These are phyloP conservation scores for Termitomyces eurrhizus DNA, from an alignment of 768 basidiomycete species.

Conservation along the genomic window DNA sequence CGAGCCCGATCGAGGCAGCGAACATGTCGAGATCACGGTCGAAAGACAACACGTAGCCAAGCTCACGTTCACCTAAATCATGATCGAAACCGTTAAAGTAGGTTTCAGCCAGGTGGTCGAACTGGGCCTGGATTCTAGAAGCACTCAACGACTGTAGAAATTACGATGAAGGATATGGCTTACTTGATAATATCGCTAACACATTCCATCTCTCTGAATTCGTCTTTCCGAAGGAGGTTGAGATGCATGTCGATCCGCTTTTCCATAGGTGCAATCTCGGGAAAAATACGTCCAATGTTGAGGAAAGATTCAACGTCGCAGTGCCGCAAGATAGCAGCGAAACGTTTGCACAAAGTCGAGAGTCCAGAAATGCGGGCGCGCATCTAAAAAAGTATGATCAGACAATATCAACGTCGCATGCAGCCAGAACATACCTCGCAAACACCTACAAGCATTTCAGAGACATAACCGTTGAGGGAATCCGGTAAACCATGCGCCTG, in stretches of 20 bases:
- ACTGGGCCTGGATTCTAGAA: slow-evolving; percentile 82
- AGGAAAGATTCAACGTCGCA: slow-evolving; percentile 87
- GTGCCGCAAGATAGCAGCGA: slow-evolving; percentile 75
- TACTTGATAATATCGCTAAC: slow-evolving; percentile 87
- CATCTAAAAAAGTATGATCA: slow-evolving; percentile 45
- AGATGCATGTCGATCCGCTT: slow-evolving; percentile 91
- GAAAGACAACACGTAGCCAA: slow-evolving; percentile 75
- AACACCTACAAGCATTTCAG: slow-evolving; percentile 86
- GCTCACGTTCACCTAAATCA: slow-evolving; percentile 86
- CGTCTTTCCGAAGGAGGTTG: slow-evolving; percentile 77
- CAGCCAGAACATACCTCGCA: slow-evolving; percentile 67
- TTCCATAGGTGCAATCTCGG: slow-evolving; percentile 86
- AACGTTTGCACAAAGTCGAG: slow-evolving; percentile 83
- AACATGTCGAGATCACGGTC: slow-evolving; percentile 95
- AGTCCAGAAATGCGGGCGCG: slow-evolving; percentile 78
- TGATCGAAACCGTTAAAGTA: slow-evolving; percentile 82
- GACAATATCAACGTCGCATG: not conserved
- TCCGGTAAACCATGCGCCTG: slow-evolving; percentile 84
- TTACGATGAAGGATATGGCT: slow-evolving; percentile 21
- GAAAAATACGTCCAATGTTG: slow-evolving; percentile 75
- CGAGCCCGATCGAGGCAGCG: slow-evolving; percentile 84
- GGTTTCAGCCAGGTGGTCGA: slow-evolving; percentile 87
- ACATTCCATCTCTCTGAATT: slow-evolving; percentile 93
- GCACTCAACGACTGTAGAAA: not conserved
- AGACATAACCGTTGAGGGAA: slow-evolving; percentile 74